A percentile compares a stretch with the other conserved stretches of the same genome.
phyloP scores from a whole-genome alignment of 2,329 filamentous ascomycete species.

The Penicillium griseofulvum region DNA sequence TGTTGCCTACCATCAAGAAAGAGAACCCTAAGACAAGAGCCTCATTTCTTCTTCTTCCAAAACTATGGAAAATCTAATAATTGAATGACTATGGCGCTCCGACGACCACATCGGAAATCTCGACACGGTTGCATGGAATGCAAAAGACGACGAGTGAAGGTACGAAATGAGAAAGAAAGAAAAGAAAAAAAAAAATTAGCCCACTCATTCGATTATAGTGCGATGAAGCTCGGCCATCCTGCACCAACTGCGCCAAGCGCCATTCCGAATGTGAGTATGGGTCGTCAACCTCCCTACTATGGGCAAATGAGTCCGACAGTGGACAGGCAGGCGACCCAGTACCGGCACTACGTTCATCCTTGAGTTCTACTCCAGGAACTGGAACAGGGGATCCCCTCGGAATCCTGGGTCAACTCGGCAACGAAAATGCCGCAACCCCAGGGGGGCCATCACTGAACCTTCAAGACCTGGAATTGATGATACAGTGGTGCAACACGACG shows the following conservation, averaged over 20 bases:
- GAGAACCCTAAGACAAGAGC: neutral
- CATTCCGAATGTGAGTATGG: conserved; percentile 35
- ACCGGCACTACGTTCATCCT: neutral
- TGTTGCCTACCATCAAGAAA: conserved; percentile 20
- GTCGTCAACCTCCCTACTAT: conserved; percentile 30
- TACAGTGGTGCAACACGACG: conserved; percentile 40
- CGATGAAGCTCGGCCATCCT: conserved; percentile 33
- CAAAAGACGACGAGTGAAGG: conserved; percentile 37
- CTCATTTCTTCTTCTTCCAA: neutral
- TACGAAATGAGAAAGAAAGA: conserved; percentile 8
- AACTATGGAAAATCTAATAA: conserved; percentile 9
- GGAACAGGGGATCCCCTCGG: conserved; percentile 23
- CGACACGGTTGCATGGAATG: conserved; percentile 36
- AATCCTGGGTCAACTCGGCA: conserved; percentile 24
- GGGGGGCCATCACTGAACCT: conserved; percentile 38
- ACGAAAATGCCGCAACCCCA: conserved; percentile 3
- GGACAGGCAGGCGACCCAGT: conserved; percentile 3
- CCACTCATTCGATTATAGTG: conserved; percentile 23
- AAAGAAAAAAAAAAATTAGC: neutral
- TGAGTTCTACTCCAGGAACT: neutral
- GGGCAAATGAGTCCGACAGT: conserved; percentile 31
- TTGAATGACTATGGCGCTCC: conserved; percentile 30
- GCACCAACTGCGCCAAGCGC: conserved; percentile 34
- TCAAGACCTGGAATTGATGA: conserved; percentile 45
- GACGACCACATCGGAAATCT: conserved; percentile 38